phyloP scores from a whole-genome alignment of 148 eudicot genomes.

The Cornus kousa region DNA sequence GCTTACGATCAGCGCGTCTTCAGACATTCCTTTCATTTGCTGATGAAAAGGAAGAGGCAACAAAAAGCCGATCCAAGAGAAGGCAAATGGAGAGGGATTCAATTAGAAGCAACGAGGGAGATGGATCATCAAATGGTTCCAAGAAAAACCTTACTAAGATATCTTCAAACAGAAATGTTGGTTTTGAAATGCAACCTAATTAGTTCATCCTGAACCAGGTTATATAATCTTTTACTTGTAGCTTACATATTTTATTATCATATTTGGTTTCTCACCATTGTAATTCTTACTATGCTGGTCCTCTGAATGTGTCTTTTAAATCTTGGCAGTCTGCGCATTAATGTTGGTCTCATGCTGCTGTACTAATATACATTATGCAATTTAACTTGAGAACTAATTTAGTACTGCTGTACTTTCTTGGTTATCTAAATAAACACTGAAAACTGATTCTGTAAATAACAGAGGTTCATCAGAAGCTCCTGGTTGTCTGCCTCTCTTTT shows the following conservation, averaged over 20 bases:
- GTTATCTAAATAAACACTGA: too few relatives aligned
- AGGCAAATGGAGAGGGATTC: constrained; percentile 41
- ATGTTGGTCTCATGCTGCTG: neutral
- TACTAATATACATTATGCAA: too few relatives aligned
- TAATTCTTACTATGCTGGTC: neutral
- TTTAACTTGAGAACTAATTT: too few relatives aligned
- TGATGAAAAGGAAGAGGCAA: constrained; percentile 50
- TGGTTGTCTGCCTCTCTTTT: too few relatives aligned
- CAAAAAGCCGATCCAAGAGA: constrained; percentile 39
- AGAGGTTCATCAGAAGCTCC: too few relatives aligned
- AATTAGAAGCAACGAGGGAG: constrained; percentile 9
- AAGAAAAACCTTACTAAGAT: neutral
- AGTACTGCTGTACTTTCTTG: neutral
- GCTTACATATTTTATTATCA: neutral
- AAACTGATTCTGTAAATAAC: too few relatives aligned
- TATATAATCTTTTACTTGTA: neutral
- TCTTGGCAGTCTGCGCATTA: neutral
- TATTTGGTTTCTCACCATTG: neutral
- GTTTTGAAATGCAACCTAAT: neutral
- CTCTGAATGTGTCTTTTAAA: neutral
- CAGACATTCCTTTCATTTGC: constrained; percentile 53
- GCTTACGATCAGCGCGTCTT: constrained; percentile 33
- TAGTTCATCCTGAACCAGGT: neutral
- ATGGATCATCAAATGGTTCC: neutral
- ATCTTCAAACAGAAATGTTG: neutral